These are phyloP conservation scores for Penicillium freii DNA, from an alignment of 2,329 filamentous ascomycete genomes.

Conservation along the genomic window DNA sequence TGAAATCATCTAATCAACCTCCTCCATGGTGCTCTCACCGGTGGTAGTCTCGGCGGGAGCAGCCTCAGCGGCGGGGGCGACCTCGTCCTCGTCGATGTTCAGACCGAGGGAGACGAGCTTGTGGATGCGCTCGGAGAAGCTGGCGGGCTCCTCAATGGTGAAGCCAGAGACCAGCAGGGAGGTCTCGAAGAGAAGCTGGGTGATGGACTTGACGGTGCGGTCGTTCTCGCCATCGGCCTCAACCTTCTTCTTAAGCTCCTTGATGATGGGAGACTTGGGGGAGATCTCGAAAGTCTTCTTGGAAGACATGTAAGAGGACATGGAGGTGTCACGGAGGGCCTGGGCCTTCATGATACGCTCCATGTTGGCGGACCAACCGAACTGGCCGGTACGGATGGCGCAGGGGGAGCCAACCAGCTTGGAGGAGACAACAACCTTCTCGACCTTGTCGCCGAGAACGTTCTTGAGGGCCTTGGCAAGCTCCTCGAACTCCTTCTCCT, in stretches of 20 bases:
- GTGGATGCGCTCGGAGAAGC: constrained; percentile 98
- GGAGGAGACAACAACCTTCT: constrained; percentile 99
- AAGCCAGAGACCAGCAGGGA: constrained; percentile 97
- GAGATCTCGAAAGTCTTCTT: constrained; percentile 99
- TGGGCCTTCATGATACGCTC: constrained; percentile 99
- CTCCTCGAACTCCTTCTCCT: constrained; percentile 97
- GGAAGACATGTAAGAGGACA: constrained; percentile 99
- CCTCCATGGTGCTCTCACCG: constrained; percentile 97
- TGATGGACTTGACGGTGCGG: constrained; percentile 98
- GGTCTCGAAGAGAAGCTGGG: constrained; percentile 97
- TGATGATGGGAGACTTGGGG: constrained; percentile 95
- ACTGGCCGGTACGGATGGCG: constrained; percentile 98
- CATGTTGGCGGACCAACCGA: constrained; percentile 99
- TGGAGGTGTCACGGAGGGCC: constrained; percentile 98
- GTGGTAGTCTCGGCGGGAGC: constrained; percentile 63
- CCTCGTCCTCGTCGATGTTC: constrained; percentile 94
- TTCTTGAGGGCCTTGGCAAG: constrained; percentile 98
- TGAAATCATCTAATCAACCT: constrained; percentile 79
- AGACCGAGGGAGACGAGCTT: constrained; percentile 97
- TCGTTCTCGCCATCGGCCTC: constrained; percentile 97
- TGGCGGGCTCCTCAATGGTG: constrained; percentile 98
- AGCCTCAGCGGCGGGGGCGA: constrained; percentile 55
- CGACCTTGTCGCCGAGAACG: constrained; percentile 97
- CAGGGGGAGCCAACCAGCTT: constrained; percentile 93
- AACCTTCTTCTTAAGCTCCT: constrained; percentile 99